Evolutionary conservation across 768 basidiomycete genomes (phyloP), one percentile per base, ranked within the genome.

Genomic region (Strobilomyces echinocephalus): DNA sequence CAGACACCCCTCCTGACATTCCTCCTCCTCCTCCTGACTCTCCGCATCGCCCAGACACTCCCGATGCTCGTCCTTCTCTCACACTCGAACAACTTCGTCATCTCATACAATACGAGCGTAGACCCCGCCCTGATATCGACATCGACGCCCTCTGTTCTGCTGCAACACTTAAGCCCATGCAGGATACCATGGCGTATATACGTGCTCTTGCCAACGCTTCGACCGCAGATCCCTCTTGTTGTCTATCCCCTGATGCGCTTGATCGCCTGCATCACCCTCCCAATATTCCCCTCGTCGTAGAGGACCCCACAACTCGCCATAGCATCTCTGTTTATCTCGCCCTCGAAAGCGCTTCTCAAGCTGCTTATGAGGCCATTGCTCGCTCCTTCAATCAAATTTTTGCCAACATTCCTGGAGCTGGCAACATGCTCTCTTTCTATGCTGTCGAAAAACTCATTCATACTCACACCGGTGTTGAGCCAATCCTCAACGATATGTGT

Each of bases 401-500:
- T 16, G 1, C 50, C 2, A 1, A 12, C n/a, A 15, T 40, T 14
- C 14, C 11, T n/a, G 36, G 36, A 14, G 36, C 15, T 0, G 18
- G 31, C 6, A 16, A n/a, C 18, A 36, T 36, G 2, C 46, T 20
- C 5, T 21, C 11, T 14, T 62, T 62, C 30, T 14, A 52, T 26
- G 5, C n/a, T 1, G 53, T 61, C 1, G 28, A 64, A 8, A 56
- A 40, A 7, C 49, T 57, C 15, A 42, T 55, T 10, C 3, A 16
- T 0, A 48, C 4, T 0, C 12, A 50, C 16, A 56, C 54, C 1
- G 73, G 79, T 0, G 60, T 80, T 8, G 54, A 67, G 10, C 53
- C 72, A 0, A 45, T 78, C 1, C 9, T 46, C 0, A 47, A 69
- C 7, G 68, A 79, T 51, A 79, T 79, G 75, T 80, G 77, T 39